Conservation (phyloP, 768 basidiomycete species). For the Neoboletus brunneissimus region DNA sequence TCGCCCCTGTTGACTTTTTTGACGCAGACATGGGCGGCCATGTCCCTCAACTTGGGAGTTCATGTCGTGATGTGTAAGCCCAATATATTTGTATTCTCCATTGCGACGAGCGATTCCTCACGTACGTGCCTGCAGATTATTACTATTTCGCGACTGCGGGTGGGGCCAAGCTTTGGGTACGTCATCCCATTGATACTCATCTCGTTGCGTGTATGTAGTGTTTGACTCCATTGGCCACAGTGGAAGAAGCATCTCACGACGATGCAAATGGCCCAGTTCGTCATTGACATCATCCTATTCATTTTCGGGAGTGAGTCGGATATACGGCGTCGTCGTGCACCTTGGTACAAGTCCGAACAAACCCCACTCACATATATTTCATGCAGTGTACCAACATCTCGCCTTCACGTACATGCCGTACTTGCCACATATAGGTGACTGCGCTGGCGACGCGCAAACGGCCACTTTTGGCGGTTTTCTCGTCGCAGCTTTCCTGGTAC, state of each 20-base stretch:
- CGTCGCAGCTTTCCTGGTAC: conserved; percentile 20
- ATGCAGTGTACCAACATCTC: conserved; percentile 26
- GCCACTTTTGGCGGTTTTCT: conserved; percentile 18
- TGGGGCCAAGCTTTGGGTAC: conserved; percentile 25
- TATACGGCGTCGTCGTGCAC: neutral
- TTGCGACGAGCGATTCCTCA: neutral
- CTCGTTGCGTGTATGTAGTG: neutral
- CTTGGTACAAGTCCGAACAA: neutral
- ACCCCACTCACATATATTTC: neutral
- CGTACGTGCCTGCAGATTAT: conserved; percentile 60
- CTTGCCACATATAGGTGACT: conserved; percentile 27
- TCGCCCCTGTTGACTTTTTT: neutral
- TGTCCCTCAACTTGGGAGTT: conserved; percentile 75
- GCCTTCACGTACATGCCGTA: conserved; percentile 25
- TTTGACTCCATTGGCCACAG: conserved; percentile 3
- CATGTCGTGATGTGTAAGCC: conserved; percentile 94
- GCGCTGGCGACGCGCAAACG: conserved; percentile 18
- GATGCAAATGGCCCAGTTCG: conserved; percentile 28
- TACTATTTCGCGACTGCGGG: conserved; percentile 98
- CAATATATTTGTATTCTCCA: neutral
- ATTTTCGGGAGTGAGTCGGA: conserved; percentile 23
- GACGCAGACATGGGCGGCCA: conserved; percentile 71
- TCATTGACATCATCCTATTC: conserved; percentile 21
- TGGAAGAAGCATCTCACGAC: conserved; percentile 29
- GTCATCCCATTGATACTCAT: neutral